A percentile compares a stretch with the other conserved stretches of the same genome.
Evolutionary conservation across 169 alveolate genomes (phyloP).

Genomic region (Plasmodium blacklocki): DNA sequence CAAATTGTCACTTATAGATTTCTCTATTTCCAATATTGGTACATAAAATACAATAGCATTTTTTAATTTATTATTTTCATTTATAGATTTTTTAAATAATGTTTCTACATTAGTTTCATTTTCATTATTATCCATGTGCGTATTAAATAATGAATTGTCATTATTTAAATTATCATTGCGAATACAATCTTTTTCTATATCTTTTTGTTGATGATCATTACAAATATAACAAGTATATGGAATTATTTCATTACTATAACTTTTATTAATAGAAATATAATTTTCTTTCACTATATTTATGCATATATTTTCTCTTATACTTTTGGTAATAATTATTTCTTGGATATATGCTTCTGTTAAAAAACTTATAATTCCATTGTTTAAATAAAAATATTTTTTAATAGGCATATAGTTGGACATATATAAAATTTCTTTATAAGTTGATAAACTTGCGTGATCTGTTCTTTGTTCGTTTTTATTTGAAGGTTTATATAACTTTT

Average conservation of each 20-base stretch:
- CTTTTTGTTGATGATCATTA: neutral
- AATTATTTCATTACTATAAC: neutral
- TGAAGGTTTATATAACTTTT: too few species aligned
- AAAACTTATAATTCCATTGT: slow-evolving; percentile 27
- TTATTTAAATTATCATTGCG: neutral
- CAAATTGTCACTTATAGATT: slow-evolving; percentile 59
- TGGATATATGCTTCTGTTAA: slow-evolving; percentile 64
- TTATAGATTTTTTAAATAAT: slow-evolving; percentile 1
- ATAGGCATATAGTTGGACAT: neutral
- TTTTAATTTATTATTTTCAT: slow-evolving; percentile 31
- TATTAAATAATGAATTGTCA: slow-evolving; percentile 1
- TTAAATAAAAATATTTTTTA: slow-evolving; percentile 43
- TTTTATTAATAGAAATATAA: slow-evolving; percentile 15
- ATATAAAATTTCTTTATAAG: neutral
- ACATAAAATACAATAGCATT: slow-evolving; percentile 66
- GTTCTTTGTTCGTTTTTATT: neutral
- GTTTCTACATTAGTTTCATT: slow-evolving; percentile 11
- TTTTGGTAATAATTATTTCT: slow-evolving; percentile 60
- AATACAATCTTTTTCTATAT: neutral
- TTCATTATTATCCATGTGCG: neutral
- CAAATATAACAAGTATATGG: slow-evolving; percentile 17
- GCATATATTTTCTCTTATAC: slow-evolving; percentile 39
- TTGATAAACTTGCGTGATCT: neutral
- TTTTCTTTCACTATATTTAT: slow-evolving; percentile 35
- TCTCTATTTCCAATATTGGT: slow-evolving; percentile 63